Conservation (phyloP, 2,329 filamentous ascomycete species). For the Colletotrichum cordylinicola region DNA sequence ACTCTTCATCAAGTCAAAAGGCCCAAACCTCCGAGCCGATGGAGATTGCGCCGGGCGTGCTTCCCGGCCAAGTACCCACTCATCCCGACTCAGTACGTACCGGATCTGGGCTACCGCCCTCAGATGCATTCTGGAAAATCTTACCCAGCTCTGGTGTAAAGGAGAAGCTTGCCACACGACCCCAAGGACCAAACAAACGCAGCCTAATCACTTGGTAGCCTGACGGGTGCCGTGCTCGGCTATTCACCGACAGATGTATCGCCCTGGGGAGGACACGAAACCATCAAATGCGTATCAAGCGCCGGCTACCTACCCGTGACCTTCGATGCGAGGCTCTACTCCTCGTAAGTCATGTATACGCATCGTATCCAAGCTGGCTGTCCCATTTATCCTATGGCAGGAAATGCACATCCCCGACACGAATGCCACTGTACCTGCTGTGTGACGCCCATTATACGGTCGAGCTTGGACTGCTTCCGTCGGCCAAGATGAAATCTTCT, state of each 20-base stretch:
- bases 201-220: not conserved
- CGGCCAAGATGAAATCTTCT: not conserved
- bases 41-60: not conserved
- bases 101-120: not conserved
- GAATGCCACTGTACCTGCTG: not conserved
- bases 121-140: slow-evolving; percentile 1
- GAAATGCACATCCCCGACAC: not conserved
- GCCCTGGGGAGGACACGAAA: not conserved
- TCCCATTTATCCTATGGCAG: not conserved
- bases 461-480: not conserved
- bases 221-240: not conserved
- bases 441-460: not conserved
- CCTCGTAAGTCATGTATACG: not conserved
- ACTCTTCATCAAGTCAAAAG: not conserved
- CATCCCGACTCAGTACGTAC: not conserved
- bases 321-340: not conserved
- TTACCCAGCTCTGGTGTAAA: not conserved
- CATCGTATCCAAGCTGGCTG: not conserved
- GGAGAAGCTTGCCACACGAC: not conserved
- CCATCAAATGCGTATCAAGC: not conserved
- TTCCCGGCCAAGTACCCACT: not conserved
- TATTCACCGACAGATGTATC: not conserved
- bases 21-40: not conserved
- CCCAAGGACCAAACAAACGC: not conserved
- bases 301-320: not conserved